Percentiles rank a stretch among this genome's conserved stretches.
Evolutionary conservation across 305 asterid genomes (phyloP).

Genomic region (Rubia occidens): DNA sequence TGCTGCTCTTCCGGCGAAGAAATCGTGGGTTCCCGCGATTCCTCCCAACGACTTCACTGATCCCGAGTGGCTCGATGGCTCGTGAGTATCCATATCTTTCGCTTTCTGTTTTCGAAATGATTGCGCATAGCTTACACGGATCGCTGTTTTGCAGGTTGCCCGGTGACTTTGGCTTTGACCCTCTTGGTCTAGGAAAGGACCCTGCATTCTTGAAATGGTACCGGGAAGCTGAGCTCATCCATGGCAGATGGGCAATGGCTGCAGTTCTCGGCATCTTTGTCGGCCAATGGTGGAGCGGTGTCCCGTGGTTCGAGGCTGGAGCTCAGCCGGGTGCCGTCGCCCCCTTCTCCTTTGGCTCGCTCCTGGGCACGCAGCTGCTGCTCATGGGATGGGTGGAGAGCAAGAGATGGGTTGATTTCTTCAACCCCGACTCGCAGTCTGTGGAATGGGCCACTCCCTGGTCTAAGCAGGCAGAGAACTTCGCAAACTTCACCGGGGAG

Average conservation of each 20-base stretch:
- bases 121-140: not conserved
- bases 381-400: conserved; percentile 99
- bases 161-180: conserved; percentile 92
- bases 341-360: conserved; percentile 88
- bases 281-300: conserved; percentile 88
- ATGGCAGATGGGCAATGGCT: conserved; percentile 94
- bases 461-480: conserved; percentile 76
- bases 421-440: conserved; percentile 79
- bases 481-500: conserved; percentile 73
- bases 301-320: conserved; percentile 96
- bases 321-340: conserved; percentile 92
- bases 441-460: conserved; percentile 97
- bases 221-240: conserved; percentile 97
- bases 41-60: conserved; percentile 55
- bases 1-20: conserved; percentile 66
- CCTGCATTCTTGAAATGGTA: conserved; percentile 97
- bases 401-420: conserved; percentile 97
- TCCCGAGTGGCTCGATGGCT: conserved; percentile 98
- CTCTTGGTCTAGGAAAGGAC: conserved; percentile 87
- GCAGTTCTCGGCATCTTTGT: conserved; percentile 88
- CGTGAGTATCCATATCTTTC: conserved; percentile 36
- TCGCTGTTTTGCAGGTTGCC: conserved; percentile 51
- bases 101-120: not conserved
- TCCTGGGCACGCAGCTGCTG: conserved; percentile 82
- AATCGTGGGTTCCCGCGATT: conserved; percentile 95